These are phyloP conservation scores for Onygenales sp. DNA, from an alignment of 2,329 filamentous ascomycete genomes.

Conservation along the genomic window DNA sequence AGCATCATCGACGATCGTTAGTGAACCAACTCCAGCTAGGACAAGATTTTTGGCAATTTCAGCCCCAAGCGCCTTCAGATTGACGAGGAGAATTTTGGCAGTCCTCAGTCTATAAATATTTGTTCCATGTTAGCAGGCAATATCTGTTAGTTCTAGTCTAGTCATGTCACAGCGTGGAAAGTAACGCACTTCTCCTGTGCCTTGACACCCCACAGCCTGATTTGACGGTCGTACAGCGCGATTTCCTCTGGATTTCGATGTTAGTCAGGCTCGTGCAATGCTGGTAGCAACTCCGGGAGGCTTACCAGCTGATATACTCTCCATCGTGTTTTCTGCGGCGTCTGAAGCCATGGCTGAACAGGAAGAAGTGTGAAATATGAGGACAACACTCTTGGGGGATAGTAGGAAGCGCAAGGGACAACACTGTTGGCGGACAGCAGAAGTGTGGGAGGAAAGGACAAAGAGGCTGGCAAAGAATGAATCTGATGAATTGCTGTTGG, in stretches of 20 bases:
- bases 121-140: constrained; percentile 27
- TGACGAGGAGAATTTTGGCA: constrained; percentile 82
- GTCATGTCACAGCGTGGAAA: not conserved
- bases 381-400: no score
- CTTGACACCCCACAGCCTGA: constrained; percentile 91
- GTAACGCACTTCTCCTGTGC: constrained; percentile 63
- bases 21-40: constrained; percentile 78
- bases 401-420: no score
- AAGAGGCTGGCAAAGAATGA: no score
- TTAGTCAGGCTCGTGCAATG: constrained; percentile 1
- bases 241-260: constrained; percentile 63
- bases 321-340: not conserved
- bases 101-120: constrained; percentile 58
- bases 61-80: constrained; percentile 76
- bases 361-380: no score
- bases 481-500: no score
- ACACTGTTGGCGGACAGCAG: no score
- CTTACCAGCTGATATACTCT: constrained; percentile 4
- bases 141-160: not conserved
- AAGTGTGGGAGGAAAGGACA: no score
- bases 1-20: constrained; percentile 79
- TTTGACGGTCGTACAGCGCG: constrained; percentile 93
- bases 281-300: constrained; percentile 21
- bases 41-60: constrained; percentile 98
- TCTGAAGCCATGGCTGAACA: not conserved